A percentile compares a stretch with the other conserved stretches of the same genome.
Conservation (phyloP, 2,329 filamentous ascomycete species). For the Sclerotinia borealis region DNA sequence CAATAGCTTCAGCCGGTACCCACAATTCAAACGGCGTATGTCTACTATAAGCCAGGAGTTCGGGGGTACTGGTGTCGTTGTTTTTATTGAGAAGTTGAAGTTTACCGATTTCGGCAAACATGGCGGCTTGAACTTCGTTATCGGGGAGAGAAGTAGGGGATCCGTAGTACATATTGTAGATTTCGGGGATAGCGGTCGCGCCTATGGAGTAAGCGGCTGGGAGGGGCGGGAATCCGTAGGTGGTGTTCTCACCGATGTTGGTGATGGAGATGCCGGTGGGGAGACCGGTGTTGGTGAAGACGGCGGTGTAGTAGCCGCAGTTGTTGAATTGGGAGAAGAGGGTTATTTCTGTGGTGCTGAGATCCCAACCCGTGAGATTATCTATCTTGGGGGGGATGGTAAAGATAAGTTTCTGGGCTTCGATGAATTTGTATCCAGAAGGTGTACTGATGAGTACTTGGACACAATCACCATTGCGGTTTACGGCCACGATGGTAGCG, state of each 20-base stretch:
- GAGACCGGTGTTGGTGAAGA: constrained; percentile 37
- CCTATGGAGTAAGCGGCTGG: constrained; percentile 30
- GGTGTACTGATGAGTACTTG: constrained; percentile 32
- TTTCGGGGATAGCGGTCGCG: constrained; percentile 17
- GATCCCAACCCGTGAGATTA: constrained; percentile 35
- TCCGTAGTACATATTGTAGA: constrained; percentile 17
- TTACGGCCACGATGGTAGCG: constrained; percentile 16
- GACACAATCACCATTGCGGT: constrained; percentile 18
- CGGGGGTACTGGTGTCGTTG: not conserved
- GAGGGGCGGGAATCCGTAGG: constrained; percentile 30
- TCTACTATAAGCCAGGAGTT: constrained; percentile 16
- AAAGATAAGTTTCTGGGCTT: constrained; percentile 38
- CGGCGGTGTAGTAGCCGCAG: constrained; percentile 35
- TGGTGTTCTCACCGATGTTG: constrained; percentile 27
- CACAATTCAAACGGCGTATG: constrained; percentile 23
- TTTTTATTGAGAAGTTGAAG: constrained; percentile 13
- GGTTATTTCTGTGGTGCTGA: constrained; percentile 31
- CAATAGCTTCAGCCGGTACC: constrained; percentile 33
- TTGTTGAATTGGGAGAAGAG: constrained; percentile 37
- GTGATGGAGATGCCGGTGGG: constrained; percentile 21
- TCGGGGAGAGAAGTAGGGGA: constrained; percentile 13
- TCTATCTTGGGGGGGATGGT: constrained; percentile 37
- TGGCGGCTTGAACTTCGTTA: constrained; percentile 16
- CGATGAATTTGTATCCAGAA: constrained; percentile 31
- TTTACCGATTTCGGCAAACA: constrained; percentile 12